Evolutionary conservation across 306 rosid genomes (phyloP), one percentile per base, ranked within the genome.

Genomic region (Abrus precatorius): DNA sequence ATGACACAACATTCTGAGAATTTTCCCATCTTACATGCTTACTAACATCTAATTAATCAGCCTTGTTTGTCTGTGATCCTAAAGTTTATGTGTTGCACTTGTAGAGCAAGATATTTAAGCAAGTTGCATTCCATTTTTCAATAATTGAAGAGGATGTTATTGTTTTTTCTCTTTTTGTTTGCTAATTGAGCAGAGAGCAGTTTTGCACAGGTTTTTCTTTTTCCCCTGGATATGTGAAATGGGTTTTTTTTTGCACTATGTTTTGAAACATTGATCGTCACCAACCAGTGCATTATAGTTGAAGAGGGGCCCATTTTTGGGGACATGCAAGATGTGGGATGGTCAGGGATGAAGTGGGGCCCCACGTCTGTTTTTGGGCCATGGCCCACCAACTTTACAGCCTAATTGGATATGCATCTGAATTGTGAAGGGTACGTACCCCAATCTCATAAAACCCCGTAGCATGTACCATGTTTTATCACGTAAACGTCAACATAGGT

Each of bases 361-460:
- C 84, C 44, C 84, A n/a, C 12, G 6, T 76, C 75, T 77, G 63
- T 59, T 50, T 45, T 78, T 82, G 90, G 89, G 85, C 88, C 81
- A 59, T 88, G 88, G 88, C 88, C 87, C 86, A 80, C 91, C 48
- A 66, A 75, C 79, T 75, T 62, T 63, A 74, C 83, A 75, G 81
- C 82, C 86, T 72, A 82, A 76, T 82, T 78, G 76, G 80, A 86
- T 81, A 82, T 72, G 78, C 82, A 83, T 83, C 83, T 79, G 63
- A 66, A 72, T 78, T 82, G 81, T 73, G 67, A 64, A 71, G 77
- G 76, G 74, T 76, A 80, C 77, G 84, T 56, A 72, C 82, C 76
- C 75, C 69, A 83, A 76, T 41, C 52, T 64, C 20, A 59, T 72
- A 34, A 76, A 85, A 61, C 78, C 41, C 83, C 67, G 79, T 80